Base-by-base conservation (phyloP, 345 rosid species). In the Salix exigua region DNA sequence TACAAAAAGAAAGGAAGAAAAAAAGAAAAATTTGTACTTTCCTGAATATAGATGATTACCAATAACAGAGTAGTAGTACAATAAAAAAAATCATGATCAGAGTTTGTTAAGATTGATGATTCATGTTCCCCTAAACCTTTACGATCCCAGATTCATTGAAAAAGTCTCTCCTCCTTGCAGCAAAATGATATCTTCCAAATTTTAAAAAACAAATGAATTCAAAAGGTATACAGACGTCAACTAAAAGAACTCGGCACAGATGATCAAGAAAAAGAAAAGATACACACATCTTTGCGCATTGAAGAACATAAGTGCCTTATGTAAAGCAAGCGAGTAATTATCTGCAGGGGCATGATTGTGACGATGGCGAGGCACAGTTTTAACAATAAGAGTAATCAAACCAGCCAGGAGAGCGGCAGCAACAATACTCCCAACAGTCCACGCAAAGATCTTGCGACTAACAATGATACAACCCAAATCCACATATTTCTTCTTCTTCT, bases 291-390 rank as follows among this genome's bases (percentile, higher is more conserved):
- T 83, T 78, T 96, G 99, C 74, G 90, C 99, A 81, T 94, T 96
- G 93, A 96, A 96, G 89, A 96, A 96, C 91, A 89, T 92, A 83
- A 96, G 99, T 40, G 99, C 94, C 85, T 94, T 96, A 74, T 85
- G 95, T 28, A 96, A 95, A 50, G 97, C 97, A 50, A 92, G 81
- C 1, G 99, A 94, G 80, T 96, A 96, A 66, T 96, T 96, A 46
- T 96, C 98, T 16, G 98, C 84, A 8, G 94, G 91, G 6, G 83
- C 53, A n/a, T 68, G 81, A 30, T 71, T 61, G 64, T 80, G 89
- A 77, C 84, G 95, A 79, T 91, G 89, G 14, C 93, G 92, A 3
- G 97, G 98, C 33, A 93, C 99, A 1, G 92, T 86, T 75, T 94
- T 94, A 73, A 92, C 97, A 80, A 96, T 92, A 53, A 92, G 87